Conservation (phyloP, 2,329 filamentous ascomycete species). For the Aspergillus sp. region DNA sequence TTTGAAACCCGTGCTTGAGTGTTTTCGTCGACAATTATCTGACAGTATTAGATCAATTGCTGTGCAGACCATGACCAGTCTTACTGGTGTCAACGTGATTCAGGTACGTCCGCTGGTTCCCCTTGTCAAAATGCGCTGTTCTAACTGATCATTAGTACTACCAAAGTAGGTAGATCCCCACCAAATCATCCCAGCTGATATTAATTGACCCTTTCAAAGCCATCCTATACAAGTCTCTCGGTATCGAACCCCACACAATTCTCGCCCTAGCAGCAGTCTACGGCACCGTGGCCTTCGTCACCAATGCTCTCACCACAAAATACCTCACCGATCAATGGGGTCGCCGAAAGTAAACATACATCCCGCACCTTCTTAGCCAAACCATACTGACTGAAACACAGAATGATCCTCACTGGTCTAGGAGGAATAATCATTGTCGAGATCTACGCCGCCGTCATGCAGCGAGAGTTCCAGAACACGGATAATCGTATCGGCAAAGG, state of each 20-base stretch:
- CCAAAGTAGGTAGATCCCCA: slow-evolving; percentile 27
- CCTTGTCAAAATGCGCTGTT: background rate
- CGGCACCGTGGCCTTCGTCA: slow-evolving; percentile 53
- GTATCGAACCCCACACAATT: slow-evolving; percentile 51
- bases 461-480: slow-evolving; percentile 56
- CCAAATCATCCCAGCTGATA: slow-evolving; percentile 16
- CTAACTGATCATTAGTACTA: slow-evolving; percentile 25
- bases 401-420: slow-evolving; percentile 58
- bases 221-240: slow-evolving; percentile 56
- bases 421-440: slow-evolving; percentile 55
- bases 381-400: slow-evolving; percentile 18
- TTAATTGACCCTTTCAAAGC: slow-evolving; percentile 45
- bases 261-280: slow-evolving; percentile 57
- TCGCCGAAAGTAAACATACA: slow-evolving; percentile 48
- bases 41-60: slow-evolving; percentile 45
- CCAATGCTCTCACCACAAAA: slow-evolving; percentile 53
- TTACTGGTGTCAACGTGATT: slow-evolving; percentile 60
- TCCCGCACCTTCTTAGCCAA: background rate
- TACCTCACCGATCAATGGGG: slow-evolving; percentile 60
- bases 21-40: slow-evolving; percentile 1
- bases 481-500: slow-evolving; percentile 58
- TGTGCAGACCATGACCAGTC: slow-evolving; percentile 58
- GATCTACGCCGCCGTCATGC: slow-evolving; percentile 61
- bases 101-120: slow-evolving; percentile 32
- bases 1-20: background rate